Evolutionary conservation across 1,139 yeast genomes (phyloP).

Genomic region (Maudiozyma humilis): DNA sequence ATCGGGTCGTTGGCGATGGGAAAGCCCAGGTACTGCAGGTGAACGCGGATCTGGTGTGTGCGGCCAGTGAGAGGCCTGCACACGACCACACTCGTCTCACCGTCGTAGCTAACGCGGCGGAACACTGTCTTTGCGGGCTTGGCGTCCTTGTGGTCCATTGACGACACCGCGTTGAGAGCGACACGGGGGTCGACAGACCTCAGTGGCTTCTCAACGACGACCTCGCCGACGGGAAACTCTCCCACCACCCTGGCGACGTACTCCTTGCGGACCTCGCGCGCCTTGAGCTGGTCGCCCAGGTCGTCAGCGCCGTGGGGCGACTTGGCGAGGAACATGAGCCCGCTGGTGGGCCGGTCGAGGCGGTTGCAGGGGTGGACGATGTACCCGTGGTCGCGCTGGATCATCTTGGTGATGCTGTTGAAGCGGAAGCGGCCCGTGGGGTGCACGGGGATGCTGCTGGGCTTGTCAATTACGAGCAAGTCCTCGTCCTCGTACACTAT

Average conservation of each 20-base stretch:
- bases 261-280: slow-evolving; percentile 68
- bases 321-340: slow-evolving; percentile 87
- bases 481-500: slow-evolving; percentile 76
- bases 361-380: slow-evolving; percentile 85
- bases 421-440: slow-evolving; percentile 90
- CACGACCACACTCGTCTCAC: slow-evolving; percentile 59
- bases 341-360: slow-evolving; percentile 85
- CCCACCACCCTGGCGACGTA: slow-evolving; percentile 87
- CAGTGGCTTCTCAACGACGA: slow-evolving; percentile 60
- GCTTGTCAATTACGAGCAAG: slow-evolving; percentile 81
- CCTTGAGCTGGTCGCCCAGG: slow-evolving; percentile 66
- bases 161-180: slow-evolving; percentile 57
- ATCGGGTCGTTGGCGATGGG: slow-evolving; percentile 96
- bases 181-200: slow-evolving; percentile 68
- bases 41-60: slow-evolving; percentile 92
- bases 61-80: slow-evolving; percentile 87
- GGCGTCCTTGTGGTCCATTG: slow-evolving; percentile 45
- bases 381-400: slow-evolving; percentile 49
- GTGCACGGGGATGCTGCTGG: slow-evolving; percentile 92
- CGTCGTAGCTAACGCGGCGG: slow-evolving; percentile 35
- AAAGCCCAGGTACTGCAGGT: slow-evolving; percentile 73
- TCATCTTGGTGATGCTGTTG: slow-evolving; percentile 77
- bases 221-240: slow-evolving; percentile 53
- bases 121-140: slow-evolving; percentile 51
- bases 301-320: slow-evolving; percentile 72